Base-by-base conservation (phyloP, 108 stramenopile genomes). In the Tribonema minus region DNA sequence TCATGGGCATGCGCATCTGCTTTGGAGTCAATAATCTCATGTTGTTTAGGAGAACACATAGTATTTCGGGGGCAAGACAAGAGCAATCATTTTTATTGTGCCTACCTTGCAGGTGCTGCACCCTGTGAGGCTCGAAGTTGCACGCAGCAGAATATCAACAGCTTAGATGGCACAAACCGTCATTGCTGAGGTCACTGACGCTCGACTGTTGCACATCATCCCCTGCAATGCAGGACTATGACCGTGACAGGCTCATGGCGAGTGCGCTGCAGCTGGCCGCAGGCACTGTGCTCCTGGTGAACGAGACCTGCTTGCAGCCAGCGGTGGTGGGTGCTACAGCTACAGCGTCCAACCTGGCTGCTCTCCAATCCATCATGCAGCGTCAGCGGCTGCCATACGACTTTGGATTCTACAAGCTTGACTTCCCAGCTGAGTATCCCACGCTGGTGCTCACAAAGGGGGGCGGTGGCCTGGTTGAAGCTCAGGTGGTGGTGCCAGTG, bases 191-290 rank as follows among this genome's bases (percentile, higher is more conserved):
- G n/a, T n/a, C n/a, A n/a, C n/a, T n/a, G n/a, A n/a, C n/a, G n/a
- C n/a, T n/a, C n/a, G n/a, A n/a, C n/a, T n/a, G n/a, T n/a, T n/a
- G n/a, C n/a, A n/a, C n/a, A n/a, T n/a, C n/a, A n/a, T n/a, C n/a
- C n/a, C n/a, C n/a, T n/a, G n/a, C n/a, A n/a, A n/a, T n/a, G 15
- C 41, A 75, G 74, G 74, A 75, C 39, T 75, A 75, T 46, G 62
- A 75, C 6, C 64, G 38, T 37, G 74, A 75, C 34, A 63, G 74
- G 34, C 33, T 75, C 25, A 75, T 75, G 74, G 12, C 65, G 62
- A 65, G 64, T n/a, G 65, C 33, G 26, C 64, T 75, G 25, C 74
- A 75, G 74, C 74, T 75, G 34, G 64, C 74, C 6, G 39, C 61
- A 2, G 74, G 74, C 3, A 75, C 74, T 5, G 74, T 75, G 27